Evolutionary conservation across 1,284 basidiomycete species (phyloP).

Genomic region (Thelephora terrestris): DNA sequence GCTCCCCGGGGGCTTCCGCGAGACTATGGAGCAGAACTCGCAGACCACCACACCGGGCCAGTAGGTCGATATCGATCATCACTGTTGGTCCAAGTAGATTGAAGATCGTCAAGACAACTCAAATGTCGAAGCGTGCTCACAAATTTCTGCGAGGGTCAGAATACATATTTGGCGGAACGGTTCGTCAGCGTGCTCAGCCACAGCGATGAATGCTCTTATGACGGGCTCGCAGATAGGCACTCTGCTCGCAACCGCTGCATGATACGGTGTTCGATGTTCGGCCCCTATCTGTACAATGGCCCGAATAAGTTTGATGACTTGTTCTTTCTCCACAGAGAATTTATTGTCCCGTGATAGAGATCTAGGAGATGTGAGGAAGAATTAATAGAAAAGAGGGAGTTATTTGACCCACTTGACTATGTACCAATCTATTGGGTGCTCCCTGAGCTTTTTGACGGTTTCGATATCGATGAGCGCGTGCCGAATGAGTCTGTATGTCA

Average conservation of each 20-base stretch:
- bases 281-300: conserved; percentile 68
- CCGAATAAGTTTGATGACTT: conserved; percentile 90
- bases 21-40: conserved; percentile 81
- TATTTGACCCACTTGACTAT: conserved; percentile 59
- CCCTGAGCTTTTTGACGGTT: conserved; percentile 47
- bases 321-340: conserved; percentile 81
- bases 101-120: conserved; percentile 16
- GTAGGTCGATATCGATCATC: conserved; percentile 78
- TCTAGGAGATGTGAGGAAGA: conserved; percentile 28
- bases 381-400: background rate
- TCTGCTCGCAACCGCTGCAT: conserved; percentile 31
- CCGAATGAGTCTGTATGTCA: conserved; percentile 80
- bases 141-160: conserved; percentile 86
- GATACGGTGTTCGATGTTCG: conserved; percentile 35
- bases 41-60: conserved; percentile 77
- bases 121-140: conserved; percentile 33
- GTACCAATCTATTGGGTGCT: conserved; percentile 77
- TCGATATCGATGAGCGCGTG: conserved; percentile 67
- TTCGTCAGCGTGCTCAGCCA: conserved; percentile 90
- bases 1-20: conserved; percentile 80
- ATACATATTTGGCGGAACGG: conserved; percentile 78
- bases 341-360: conserved; percentile 82
- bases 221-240: conserved; percentile 69
- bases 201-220: conserved; percentile 82
- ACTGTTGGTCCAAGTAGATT: conserved; percentile 29